Conservation (phyloP, 805 yeast species). For the Wickerhamiella brachini region DNA sequence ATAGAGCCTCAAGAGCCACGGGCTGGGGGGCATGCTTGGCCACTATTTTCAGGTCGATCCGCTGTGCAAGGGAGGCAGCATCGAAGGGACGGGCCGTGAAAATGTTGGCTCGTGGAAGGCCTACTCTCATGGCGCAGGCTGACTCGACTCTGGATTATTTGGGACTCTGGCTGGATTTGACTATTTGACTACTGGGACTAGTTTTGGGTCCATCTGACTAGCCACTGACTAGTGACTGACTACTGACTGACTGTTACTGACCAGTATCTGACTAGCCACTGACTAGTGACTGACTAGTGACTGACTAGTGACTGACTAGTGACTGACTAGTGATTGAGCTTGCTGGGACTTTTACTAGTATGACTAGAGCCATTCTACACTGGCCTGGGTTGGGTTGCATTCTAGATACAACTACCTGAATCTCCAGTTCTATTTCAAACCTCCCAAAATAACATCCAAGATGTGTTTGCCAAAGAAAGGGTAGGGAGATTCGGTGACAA, state of each 20-base stretch:
- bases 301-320: too few species aligned
- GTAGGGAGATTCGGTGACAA: conserved; percentile 13
- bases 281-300: too few species aligned
- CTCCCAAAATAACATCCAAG: background rate
- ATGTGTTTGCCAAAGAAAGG: conserved; percentile 1
- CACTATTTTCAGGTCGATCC: background rate
- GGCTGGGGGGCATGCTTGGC: background rate
- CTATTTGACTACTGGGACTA: background rate
- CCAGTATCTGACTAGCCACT: too few species aligned
- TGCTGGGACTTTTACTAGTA: too few species aligned
- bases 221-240: too few species aligned
- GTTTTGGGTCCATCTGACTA: too few species aligned
- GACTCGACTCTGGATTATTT: too few species aligned
- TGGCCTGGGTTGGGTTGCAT: too few species aligned
- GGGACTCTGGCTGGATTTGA: background rate
- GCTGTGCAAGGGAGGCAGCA: background rate
- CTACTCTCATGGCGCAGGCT: background rate
- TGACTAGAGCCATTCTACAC: too few species aligned
- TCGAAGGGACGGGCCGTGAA: background rate
- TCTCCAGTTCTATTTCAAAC: background rate
- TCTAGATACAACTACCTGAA: too few species aligned
- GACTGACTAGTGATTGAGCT: too few species aligned
- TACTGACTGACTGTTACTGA: too few species aligned
- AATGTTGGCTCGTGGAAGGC: background rate
- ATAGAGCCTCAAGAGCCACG: conserved; percentile 12